Base-by-base conservation (phyloP, 2,329 filamentous ascomycete species). In the Trichoderma brevicompactum region DNA sequence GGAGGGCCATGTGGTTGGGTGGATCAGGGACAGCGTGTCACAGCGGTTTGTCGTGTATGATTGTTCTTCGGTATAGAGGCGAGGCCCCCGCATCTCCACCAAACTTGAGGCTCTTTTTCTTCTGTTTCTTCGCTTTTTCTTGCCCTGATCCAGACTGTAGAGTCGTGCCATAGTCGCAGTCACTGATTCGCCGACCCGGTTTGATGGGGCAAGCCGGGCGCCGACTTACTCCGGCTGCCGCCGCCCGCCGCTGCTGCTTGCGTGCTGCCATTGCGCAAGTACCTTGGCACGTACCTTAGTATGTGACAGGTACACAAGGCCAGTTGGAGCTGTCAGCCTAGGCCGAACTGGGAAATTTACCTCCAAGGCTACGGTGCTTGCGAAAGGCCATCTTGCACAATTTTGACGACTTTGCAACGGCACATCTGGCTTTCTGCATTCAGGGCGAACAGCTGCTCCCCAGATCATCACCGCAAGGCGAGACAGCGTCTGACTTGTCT, bases 331-430 rank as follows among this genome's bases (percentile, higher is more conserved):
- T 8, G 7, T 7, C 36, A 23, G 50, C 40, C 60, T 63, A 63
- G 40, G 40, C 60, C 60, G 12, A 63, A 19, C 2, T 10, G 28
- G 60, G 60, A 54, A 59, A 46, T 36, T 38, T 23, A 28, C 48
- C 32, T 41, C 48, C 48, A 53, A 63, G 38, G 48, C 48, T 53
- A 28, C 28, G 40, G 43, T 53, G 59, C 62, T 44, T 65, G 44
- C 62, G 53, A 65, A 65, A 58, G 62, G 53, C 62, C 60, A 60
- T 65, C 44, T 65, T 65, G 54, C 63, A 65, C 50, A 48, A 56
- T 38, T 38, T 10, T 44, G 32, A 64, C 49, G 36, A 38, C 40
- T 28, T 32, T 44, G 50, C 48, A 62, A 63, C 48, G 36, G 41
- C 49, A 10, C 41, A 32, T 28, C 40, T 17, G 48, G 23, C 38